Conservation (phyloP, 768 basidiomycete species). For the Paxillus involutus region DNA sequence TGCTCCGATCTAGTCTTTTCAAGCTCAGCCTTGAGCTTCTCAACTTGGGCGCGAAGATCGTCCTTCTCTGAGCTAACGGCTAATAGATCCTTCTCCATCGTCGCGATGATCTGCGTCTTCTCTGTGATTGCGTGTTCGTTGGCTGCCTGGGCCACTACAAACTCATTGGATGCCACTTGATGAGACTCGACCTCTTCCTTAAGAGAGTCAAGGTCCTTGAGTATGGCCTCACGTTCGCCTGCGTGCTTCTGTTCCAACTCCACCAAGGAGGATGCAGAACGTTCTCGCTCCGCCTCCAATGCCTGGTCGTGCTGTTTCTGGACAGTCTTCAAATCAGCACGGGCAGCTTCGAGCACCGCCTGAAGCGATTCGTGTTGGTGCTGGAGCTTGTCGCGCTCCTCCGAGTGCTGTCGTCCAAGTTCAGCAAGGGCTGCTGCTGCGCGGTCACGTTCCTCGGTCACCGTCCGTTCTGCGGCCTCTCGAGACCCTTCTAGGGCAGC, state of each 20-base stretch:
- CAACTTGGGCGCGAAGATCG: constrained; percentile 42
- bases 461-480: constrained; percentile 29
- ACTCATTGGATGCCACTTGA: constrained; percentile 47
- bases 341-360: constrained; percentile 62
- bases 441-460: constrained; percentile 49
- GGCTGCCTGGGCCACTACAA: constrained; percentile 32
- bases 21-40: constrained; percentile 57
- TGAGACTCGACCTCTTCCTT: constrained; percentile 51
- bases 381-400: constrained; percentile 44
- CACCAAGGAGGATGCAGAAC: constrained; percentile 17
- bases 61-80: constrained; percentile 39
- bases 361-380: constrained; percentile 36
- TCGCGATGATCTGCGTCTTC: constrained; percentile 46
- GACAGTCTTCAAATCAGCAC: constrained; percentile 36
- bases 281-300: constrained; percentile 29
- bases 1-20: constrained; percentile 58
- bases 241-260: constrained; percentile 17
- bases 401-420: constrained; percentile 46
- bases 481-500: constrained; percentile 37
- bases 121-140: constrained; percentile 51
- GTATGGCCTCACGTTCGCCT: constrained; percentile 31
- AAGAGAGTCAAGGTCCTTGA: constrained; percentile 49
- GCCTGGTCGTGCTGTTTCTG: constrained; percentile 14
- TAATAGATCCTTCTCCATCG: constrained; percentile 51
- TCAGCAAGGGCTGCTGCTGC: constrained; percentile 48